These are phyloP conservation scores for Phaeotremella skinneri DNA, from an alignment of 768 basidiomycete species.

Conservation along the genomic window DNA sequence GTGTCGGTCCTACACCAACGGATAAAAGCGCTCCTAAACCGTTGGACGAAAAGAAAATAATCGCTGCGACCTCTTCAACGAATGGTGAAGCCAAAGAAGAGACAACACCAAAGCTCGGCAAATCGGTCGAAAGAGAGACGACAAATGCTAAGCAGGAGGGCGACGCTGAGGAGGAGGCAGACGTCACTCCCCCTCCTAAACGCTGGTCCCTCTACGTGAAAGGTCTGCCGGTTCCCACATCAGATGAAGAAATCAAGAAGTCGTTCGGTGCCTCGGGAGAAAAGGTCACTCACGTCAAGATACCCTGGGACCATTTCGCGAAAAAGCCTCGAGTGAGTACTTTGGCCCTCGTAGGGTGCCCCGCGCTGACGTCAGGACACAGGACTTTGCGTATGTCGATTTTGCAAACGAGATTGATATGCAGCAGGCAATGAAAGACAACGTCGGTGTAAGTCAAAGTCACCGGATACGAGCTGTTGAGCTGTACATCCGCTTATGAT, in stretches of 20 bases:
- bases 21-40: conserved; percentile 1
- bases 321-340: conserved; percentile 38
- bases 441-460: conserved; percentile 61
- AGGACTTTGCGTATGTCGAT: conserved; percentile 75
- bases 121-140: conserved; percentile 6
- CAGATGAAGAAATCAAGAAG: conserved; percentile 38
- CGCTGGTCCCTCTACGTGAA: conserved; percentile 46
- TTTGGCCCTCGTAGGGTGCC: no score
- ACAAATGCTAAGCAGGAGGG: conserved; percentile 53
- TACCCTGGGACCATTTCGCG: conserved; percentile 31
- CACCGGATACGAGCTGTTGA: neutral
- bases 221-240: conserved; percentile 27
- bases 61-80: neutral
- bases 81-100: conserved; percentile 6
- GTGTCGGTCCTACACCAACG: neutral
- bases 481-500: neutral
- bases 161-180: conserved; percentile 51
- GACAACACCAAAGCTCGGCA: conserved; percentile 9
- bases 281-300: conserved; percentile 41
- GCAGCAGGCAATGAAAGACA: conserved; percentile 72
- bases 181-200: conserved; percentile 19
- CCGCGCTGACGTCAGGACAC: conserved; percentile 27
- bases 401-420: conserved; percentile 84
- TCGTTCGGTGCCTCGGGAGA: conserved; percentile 23
- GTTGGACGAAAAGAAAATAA: neutral